Base-by-base conservation (phyloP, 23 red algal species). In the Agarophyton chilense region DNA sequence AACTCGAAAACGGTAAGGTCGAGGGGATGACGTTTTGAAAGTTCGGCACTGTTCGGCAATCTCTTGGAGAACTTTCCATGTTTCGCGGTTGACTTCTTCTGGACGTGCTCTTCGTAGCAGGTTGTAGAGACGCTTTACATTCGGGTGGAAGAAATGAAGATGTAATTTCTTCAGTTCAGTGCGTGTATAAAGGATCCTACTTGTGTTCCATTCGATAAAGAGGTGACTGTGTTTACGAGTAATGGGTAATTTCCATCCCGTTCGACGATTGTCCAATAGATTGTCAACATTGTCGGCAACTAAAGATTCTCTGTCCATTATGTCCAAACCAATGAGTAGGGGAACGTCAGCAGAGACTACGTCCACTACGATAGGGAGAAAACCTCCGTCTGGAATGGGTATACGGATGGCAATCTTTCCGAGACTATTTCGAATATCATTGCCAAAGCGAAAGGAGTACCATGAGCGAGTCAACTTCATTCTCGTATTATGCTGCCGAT, bases 141-240 rank as follows among this genome's bases (percentile, higher is more conserved):
- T 56, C 4, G 83, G 83, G 34, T 84, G 79, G 41, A 56, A 68
- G 21, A 84, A 68, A 32, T 84, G 34, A 9, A 32, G 32, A 50
- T 84, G 79, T 22, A 84, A 33, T 12, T 51, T 40, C 16, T 22
- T 2, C 9, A 84, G 79, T 68, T 84, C 36, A 38, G 34, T 33
- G 16, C 32, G 49, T 33, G 47, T 19, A 24, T 6, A 19, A 31
- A 55, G 34, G 56, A 17, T 28, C 9, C 4, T 5, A 5, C 8
- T 38, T 41, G 10, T n/a, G 8, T 7, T 40, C 40, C 22, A 53
- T 55, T 53, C 45, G 10, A 53, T 25, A 29, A 49, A 79, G 2
- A 58, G 49, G 19, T 58, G 75, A 14, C 75, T 46, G 45, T 53
- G 75, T 39, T 55, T 79, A 1, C 52, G 3, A 1, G 24, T 19